A percentile compares a stretch with the other conserved stretches of the same genome.
Evolutionary conservation across 495 filamentous ascomycete genomes (phyloP).

Genomic region (Baudoinia panamericana): DNA sequence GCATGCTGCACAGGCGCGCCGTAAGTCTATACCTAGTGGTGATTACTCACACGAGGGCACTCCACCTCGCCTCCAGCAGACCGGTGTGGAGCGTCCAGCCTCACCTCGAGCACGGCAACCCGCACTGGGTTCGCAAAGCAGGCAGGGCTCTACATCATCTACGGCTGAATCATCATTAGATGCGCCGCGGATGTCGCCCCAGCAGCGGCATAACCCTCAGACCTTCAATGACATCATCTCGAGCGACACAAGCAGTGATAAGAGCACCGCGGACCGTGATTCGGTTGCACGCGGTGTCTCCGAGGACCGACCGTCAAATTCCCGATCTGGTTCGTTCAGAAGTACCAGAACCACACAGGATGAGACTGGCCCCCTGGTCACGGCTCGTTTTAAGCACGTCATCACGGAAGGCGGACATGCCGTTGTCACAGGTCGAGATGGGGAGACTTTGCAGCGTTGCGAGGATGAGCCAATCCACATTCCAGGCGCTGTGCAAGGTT

Average conservation of each 20-base stretch:
- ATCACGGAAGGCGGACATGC: slow-evolving; percentile 70
- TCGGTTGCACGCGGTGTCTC: too few relatives aligned
- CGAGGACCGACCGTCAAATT: slow-evolving; percentile 5
- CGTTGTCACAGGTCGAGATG: slow-evolving; percentile 67
- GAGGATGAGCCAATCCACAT: slow-evolving; percentile 93
- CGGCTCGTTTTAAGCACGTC: slow-evolving; percentile 67
- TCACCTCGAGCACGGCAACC: too few relatives aligned
- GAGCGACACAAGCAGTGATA: too few relatives aligned
- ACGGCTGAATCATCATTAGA: too few relatives aligned
- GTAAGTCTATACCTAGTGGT: slow-evolving; percentile 8
- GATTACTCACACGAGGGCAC: neutral
- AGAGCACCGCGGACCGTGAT: neutral
- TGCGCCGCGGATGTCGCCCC: too few relatives aligned
- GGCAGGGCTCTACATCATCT: too few relatives aligned
- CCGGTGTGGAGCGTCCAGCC: neutral
- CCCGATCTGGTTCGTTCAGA: slow-evolving; percentile 10
- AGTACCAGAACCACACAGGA: slow-evolving; percentile 18
- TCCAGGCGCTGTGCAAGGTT: slow-evolving; percentile 79
- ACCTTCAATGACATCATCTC: neutral
- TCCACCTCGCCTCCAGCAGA: neutral
- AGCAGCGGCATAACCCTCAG: neutral
- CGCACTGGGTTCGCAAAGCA: too few relatives aligned
- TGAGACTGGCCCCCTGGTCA: slow-evolving; percentile 37
- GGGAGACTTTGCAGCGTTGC: slow-evolving; percentile 56
- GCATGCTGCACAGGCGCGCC: slow-evolving; percentile 14